phyloP scores from a whole-genome alignment of 805 yeast genomes.

The Saturnispora kantuleensis region DNA sequence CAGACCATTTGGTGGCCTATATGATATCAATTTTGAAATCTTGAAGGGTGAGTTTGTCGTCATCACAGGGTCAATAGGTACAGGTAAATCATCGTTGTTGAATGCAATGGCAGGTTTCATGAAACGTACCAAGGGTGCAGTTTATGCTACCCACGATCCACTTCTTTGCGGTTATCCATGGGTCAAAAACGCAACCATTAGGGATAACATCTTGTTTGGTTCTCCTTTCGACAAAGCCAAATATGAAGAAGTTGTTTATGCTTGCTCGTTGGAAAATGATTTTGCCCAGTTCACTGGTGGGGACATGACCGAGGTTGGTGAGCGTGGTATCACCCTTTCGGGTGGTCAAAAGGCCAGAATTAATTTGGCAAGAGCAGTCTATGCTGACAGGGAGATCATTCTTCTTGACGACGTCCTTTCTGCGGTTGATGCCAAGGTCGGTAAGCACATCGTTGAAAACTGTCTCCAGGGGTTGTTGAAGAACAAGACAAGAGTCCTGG shows the following conservation, averaged over 20 bases:
- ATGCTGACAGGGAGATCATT: slow-evolving; percentile 55
- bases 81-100: slow-evolving; percentile 66
- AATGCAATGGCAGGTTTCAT: slow-evolving; percentile 66
- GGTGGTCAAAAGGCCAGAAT: slow-evolving; percentile 88
- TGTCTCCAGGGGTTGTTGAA: slow-evolving; percentile 52
- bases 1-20: slow-evolving; percentile 34
- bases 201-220: slow-evolving; percentile 69
- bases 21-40: slow-evolving; percentile 42
- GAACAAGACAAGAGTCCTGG: slow-evolving; percentile 57
- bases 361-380: slow-evolving; percentile 70
- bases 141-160: slow-evolving; percentile 43
- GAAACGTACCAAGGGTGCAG: slow-evolving; percentile 43
- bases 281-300: slow-evolving; percentile 61
- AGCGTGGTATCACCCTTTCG: slow-evolving; percentile 71
- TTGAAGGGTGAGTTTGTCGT: slow-evolving; percentile 62
- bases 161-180: slow-evolving; percentile 60
- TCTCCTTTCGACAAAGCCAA: slow-evolving; percentile 36
- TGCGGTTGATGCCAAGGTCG: slow-evolving; percentile 84
- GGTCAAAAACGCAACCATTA: slow-evolving; percentile 74
- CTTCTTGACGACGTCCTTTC: slow-evolving; percentile 71
- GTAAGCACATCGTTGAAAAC: slow-evolving; percentile 60
- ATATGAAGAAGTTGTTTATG: slow-evolving; percentile 46
- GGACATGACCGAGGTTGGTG: slow-evolving; percentile 74
- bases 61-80: slow-evolving; percentile 59
- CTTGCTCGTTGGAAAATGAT: slow-evolving; percentile 62